Conservation (phyloP, 805 yeast species). For the Hanseniaspora occidentalis region DNA sequence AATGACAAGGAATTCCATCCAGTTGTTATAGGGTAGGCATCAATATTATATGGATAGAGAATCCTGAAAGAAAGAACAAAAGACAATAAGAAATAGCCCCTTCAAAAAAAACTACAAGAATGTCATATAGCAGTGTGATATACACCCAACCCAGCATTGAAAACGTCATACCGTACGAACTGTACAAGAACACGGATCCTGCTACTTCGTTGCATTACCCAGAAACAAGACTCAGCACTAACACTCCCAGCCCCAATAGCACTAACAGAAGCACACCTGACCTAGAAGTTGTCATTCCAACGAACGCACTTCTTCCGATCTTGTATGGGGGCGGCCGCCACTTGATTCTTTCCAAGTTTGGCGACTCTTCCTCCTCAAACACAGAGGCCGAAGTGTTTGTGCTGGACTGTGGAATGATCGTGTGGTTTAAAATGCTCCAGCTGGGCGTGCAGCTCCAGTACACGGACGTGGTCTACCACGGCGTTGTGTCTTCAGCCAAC, state of each 20-base stretch:
- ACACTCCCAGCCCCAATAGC: too few relatives aligned
- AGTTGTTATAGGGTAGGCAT: too few relatives aligned
- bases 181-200: conserved; percentile 22
- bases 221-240: too few relatives aligned
- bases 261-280: too few relatives aligned
- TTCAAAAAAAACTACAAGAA: too few relatives aligned
- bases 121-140: conserved; percentile 15
- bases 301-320: conserved; percentile 19
- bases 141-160: conserved; percentile 25
- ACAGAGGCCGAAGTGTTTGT: conserved; percentile 25
- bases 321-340: conserved; percentile 32
- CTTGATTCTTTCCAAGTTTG: conserved; percentile 17
- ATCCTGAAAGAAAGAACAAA: too few relatives aligned
- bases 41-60: too few relatives aligned
- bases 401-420: conserved; percentile 23
- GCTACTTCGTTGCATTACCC: conserved; percentile 1
- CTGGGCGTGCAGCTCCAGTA: conserved; percentile 29
- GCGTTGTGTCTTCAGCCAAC: conserved; percentile 7
- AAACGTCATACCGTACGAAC: conserved; percentile 23
- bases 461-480: conserved; percentile 22
- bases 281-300: too few relatives aligned
- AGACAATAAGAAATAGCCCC: too few relatives aligned
- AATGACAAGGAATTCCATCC: too few relatives aligned
- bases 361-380: too few relatives aligned
- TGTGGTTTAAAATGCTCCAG: conserved; percentile 27